These are phyloP conservation scores for Pseudozyma pruni DNA, from an alignment of 1,284 basidiomycete genomes.

Conservation along the genomic window DNA sequence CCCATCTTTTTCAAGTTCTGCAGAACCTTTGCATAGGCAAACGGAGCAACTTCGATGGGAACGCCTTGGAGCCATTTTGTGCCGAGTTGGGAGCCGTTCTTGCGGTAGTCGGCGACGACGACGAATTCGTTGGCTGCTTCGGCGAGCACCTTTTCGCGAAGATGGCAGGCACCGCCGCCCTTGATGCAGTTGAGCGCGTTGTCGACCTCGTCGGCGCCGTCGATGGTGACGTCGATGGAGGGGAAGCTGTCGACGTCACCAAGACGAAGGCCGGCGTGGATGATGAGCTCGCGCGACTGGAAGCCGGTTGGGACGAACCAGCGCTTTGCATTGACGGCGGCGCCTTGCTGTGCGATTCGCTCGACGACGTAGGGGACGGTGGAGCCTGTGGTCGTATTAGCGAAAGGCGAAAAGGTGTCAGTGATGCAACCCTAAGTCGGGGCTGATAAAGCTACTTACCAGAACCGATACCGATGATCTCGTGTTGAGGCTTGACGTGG, in stretches of 20 bases:
- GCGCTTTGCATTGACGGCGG: slow-evolving; percentile 76
- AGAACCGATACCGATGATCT: slow-evolving; percentile 73
- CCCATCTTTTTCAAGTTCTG: slow-evolving; percentile 59
- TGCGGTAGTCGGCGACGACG: slow-evolving; percentile 94
- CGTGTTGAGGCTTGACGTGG: slow-evolving; percentile 83
- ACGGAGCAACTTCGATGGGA: slow-evolving; percentile 94
- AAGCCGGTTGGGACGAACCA: slow-evolving; percentile 75
- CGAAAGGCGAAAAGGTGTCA: neutral
- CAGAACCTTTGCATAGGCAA: slow-evolving; percentile 84
- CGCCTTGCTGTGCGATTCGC: slow-evolving; percentile 86
- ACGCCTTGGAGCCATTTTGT: slow-evolving; percentile 87
- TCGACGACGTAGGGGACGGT: slow-evolving; percentile 99
- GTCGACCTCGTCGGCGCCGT: slow-evolving; percentile 97
- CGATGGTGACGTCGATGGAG: slow-evolving; percentile 90
- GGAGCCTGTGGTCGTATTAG: slow-evolving; percentile 73
- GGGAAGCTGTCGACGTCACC: slow-evolving; percentile 83
- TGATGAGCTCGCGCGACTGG: slow-evolving; percentile 94
- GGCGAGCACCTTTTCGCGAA: slow-evolving; percentile 93
- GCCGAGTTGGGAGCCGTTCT: slow-evolving; percentile 79
- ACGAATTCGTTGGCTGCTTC: slow-evolving; percentile 90
- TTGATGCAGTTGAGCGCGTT: slow-evolving; percentile 91
- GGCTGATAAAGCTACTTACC: slow-evolving; percentile 20
- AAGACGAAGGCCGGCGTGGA: slow-evolving; percentile 78
- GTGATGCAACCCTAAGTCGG: neutral
- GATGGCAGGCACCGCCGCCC: slow-evolving; percentile 95